phyloP scores from a whole-genome alignment of 192 early-diverging fungal genomes.

The Cetraspora pellucida region DNA sequence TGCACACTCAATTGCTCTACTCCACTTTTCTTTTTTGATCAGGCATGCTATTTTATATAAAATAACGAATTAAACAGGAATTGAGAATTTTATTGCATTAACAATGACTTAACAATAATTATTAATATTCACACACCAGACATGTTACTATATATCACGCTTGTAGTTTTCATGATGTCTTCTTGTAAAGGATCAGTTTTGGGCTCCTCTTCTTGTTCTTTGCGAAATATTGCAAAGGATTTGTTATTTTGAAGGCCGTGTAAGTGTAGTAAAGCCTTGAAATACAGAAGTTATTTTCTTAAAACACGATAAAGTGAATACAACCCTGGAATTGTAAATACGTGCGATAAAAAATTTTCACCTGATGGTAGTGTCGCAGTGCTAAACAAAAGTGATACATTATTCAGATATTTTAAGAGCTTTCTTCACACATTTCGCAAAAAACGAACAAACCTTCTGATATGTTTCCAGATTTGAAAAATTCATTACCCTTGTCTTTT shows the following conservation, averaged over 20 bases:
- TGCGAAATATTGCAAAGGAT: constrained; percentile 25
- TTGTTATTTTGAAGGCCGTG: constrained; percentile 43
- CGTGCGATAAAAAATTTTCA: constrained; percentile 18
- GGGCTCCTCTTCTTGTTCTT: constrained; percentile 20
- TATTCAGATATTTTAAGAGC: not conserved
- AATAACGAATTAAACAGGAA: constrained; percentile 2
- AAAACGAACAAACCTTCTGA: constrained; percentile 34
- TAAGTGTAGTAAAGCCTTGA: constrained; percentile 44
- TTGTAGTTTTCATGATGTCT: constrained; percentile 23
- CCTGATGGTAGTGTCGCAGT: constrained; percentile 43
- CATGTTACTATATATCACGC: constrained; percentile 36
- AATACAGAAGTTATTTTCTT: not conserved
- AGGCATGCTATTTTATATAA: constrained; percentile 39
- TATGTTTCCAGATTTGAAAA: constrained; percentile 42
- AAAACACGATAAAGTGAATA: not conserved
- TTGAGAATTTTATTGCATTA: not conserved
- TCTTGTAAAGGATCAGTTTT: constrained; percentile 31
- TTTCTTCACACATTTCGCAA: not conserved
- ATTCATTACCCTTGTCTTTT: constrained; percentile 47
- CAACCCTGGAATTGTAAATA: not conserved
- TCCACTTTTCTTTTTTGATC: constrained; percentile 42
- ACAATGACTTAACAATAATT: not conserved
- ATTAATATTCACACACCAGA: constrained; percentile 40
- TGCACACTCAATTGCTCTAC: constrained; percentile 42
- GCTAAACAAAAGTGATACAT: constrained; percentile 32